phyloP scores from a whole-genome alignment of 768 basidiomycete species.

The Pleurotus tuoliensis region DNA sequence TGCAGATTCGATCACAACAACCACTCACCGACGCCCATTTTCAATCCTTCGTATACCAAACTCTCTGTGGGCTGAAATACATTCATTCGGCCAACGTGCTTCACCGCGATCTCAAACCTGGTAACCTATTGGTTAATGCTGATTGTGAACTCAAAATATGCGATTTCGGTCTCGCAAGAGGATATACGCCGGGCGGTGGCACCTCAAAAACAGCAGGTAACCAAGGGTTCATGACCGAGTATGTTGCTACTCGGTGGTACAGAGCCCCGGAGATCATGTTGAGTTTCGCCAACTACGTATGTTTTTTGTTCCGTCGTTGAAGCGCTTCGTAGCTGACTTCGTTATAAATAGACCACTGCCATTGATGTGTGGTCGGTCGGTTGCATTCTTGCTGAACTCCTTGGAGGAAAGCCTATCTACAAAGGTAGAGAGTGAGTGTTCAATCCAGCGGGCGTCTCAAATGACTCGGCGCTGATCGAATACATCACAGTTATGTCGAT shows the following conservation, averaged over 20 bases:
- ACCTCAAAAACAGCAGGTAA: conserved; percentile 70
- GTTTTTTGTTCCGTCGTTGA: conserved; percentile 22
- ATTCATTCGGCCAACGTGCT: conserved; percentile 98
- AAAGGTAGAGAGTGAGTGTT: conserved; percentile 89
- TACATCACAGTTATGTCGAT: conserved; percentile 77
- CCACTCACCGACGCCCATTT: conserved; percentile 89
- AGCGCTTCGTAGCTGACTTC: conserved; percentile 12
- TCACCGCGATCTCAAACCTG: conserved; percentile 93
- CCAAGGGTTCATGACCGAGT: conserved; percentile 99
- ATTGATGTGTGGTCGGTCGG: conserved; percentile 98
- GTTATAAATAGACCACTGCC: conserved; percentile 61
- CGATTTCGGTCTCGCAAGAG: conserved; percentile 95
- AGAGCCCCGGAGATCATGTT: conserved; percentile 99
- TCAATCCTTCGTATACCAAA: conserved; percentile 97
- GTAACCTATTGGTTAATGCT: conserved; percentile 94
- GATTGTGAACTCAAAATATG: conserved; percentile 99
- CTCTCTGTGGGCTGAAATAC: conserved; percentile 96
- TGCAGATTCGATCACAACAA: conserved; percentile 79
- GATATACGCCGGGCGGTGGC: conserved; percentile 83
- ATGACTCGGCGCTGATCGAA: conserved; percentile 6
- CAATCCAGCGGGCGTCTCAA: neutral
- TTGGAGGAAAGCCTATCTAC: conserved; percentile 93
- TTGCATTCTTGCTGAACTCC: conserved; percentile 89
- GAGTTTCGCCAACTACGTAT: conserved; percentile 90
- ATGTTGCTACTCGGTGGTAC: conserved; percentile 99